Conservation (phyloP, 208 protist species). For the Trypanosoma vivax region DNA sequence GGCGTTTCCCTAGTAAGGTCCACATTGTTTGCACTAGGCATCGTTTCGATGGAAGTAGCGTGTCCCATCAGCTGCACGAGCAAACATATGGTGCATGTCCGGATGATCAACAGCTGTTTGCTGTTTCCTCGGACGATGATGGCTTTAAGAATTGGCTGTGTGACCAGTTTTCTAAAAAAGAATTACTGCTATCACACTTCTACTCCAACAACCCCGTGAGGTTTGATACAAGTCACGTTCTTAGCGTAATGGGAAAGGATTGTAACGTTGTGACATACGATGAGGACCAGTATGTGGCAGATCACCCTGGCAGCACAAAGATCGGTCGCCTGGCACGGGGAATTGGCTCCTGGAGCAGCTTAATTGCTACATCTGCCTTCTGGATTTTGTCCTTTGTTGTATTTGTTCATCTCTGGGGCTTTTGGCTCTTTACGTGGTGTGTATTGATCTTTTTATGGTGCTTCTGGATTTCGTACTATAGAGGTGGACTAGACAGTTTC, state of each 20-base stretch:
- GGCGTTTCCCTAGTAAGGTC: conserved; percentile 54
- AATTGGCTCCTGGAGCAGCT: conserved; percentile 16
- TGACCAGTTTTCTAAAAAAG: conserved; percentile 76
- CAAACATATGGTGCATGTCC: neutral
- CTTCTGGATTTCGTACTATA: neutral
- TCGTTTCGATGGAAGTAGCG: neutral
- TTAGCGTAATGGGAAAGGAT: conserved; percentile 41
- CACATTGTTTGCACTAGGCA: conserved; percentile 63
- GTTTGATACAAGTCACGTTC: conserved; percentile 53
- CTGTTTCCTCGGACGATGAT: conserved; percentile 34
- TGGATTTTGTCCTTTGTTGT: conserved; percentile 19
- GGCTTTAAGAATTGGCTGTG: conserved; percentile 51
- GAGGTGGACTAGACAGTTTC: conserved; percentile 13
- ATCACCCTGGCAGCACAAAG: conserved; percentile 9
- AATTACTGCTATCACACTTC: conserved; percentile 73
- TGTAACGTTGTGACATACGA: conserved; percentile 50
- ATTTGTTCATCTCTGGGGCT: conserved; percentile 1
- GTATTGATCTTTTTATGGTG: conserved; percentile 15
- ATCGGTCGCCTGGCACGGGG: conserved; percentile 11
- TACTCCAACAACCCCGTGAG: conserved; percentile 45
- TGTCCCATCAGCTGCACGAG: no score
- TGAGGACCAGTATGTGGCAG: conserved; percentile 23
- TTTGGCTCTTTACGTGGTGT: conserved; percentile 18
- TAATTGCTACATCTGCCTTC: conserved; percentile 14
- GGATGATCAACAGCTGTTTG: neutral